Base-by-base conservation (phyloP, 768 basidiomycete species). In the Podaxis sp. region DNA sequence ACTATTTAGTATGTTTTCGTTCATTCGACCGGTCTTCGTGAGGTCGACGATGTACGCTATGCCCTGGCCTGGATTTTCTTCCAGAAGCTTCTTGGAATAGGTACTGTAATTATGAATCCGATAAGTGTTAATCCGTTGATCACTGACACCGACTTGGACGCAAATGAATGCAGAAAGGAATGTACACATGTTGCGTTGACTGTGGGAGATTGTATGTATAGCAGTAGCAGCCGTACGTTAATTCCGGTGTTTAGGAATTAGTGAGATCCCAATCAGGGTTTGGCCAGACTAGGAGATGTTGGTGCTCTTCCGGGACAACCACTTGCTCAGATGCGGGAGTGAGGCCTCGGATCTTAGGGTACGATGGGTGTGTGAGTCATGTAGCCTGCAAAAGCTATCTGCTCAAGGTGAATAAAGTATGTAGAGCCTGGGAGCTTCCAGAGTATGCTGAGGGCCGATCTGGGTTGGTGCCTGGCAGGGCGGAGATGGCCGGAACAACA, bases 331-430 rank as follows among this genome's bases (percentile, higher is more conserved):
- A 24, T 50, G 24, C 49, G 8, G 13, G 49, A 50, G 15, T 43
- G 41, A 43, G 37, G 59, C 50, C 68, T 69, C 69, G 67, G 67
- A 64, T 65, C 73, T 64, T 63, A 66, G 64, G 38, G 24, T 19
- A 40, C 38, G 9, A 3, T 22, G 47, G 54, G 54, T 56, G 29
- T 33, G 8, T 38, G 63, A 54, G 58, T 53, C 46, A 55, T 15
- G 63, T 27, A 51, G 56, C 41, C 40, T 13, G 41, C 55, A 57
- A 27, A 24, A 50, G 43, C 43, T 22, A 50, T 7, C 49, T 19
- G 22, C 40, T 43, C 11, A 29, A 27, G 41, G 41, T 38, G 54
- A 40, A 38, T 55, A 55, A 55, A 17, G 19, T 55, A 33, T 24
- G 25, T n/a, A 57, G 57, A 51, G 49, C 57, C 38, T 57, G 38